Conservation (phyloP, 164 flowering plant genomes). For the Dillenia suffruticosa region DNA sequence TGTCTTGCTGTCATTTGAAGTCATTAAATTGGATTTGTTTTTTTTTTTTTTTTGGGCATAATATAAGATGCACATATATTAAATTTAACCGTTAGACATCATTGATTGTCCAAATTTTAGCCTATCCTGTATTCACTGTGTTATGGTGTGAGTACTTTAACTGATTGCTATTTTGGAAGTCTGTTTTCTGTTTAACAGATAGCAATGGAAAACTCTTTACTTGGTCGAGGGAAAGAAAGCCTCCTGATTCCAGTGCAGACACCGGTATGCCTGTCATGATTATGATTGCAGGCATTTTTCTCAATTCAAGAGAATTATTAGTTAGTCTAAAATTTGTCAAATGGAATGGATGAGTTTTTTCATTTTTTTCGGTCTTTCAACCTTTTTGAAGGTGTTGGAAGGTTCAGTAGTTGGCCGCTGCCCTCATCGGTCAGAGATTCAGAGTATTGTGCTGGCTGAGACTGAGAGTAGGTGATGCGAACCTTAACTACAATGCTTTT, state of each 20-base stretch:
- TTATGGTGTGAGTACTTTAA: no score
- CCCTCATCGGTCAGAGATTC: constrained; percentile 85
- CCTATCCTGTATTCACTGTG: no score
- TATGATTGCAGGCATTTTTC: not conserved
- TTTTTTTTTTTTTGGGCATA: no score
- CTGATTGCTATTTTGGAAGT: no score
- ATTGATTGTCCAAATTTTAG: no score
- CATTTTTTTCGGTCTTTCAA: not conserved
- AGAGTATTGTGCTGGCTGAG: constrained; percentile 60
- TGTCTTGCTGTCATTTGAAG: no score
- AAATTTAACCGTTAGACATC: no score
- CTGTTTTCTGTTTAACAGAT: constrained; percentile 29
- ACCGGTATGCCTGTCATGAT: constrained; percentile 29
- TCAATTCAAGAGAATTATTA: not conserved
- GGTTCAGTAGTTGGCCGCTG: constrained; percentile 56
- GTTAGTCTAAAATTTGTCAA: no score
- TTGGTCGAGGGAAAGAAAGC: constrained; percentile 64
- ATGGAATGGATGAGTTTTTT: not conserved
- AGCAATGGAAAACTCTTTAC: constrained; percentile 44
- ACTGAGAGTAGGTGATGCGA: constrained; percentile 43
- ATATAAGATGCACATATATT: no score
- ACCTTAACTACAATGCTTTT: no score
- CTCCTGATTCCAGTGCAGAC: constrained; percentile 61
- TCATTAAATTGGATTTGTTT: no score
- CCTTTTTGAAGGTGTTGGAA: constrained; percentile 42